Percentiles rank a stretch among this genome's conserved stretches.
phyloP scores from a whole-genome alignment of 139 green algal species.

The Chlorella sp. region DNA sequence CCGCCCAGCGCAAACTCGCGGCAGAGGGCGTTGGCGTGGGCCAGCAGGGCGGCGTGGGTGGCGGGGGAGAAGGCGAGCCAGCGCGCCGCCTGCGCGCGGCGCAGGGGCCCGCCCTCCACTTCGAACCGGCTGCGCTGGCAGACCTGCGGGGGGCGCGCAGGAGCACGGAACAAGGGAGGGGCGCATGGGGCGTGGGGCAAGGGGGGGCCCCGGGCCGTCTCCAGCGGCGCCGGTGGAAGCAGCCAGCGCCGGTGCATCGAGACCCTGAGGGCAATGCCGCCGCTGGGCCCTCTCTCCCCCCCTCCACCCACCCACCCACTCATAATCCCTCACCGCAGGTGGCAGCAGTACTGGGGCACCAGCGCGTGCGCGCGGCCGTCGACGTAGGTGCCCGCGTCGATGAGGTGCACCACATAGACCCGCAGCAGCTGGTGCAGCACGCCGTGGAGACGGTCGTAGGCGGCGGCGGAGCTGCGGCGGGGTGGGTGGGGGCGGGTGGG shows the following conservation, averaged over 20 bases:
- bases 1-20: slow-evolving; percentile 46
- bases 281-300: background rate
- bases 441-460: slow-evolving; percentile 36
- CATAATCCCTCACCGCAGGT: slow-evolving; percentile 35
- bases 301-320: background rate
- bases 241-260: too few relatives aligned
- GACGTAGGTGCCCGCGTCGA: slow-evolving; percentile 27
- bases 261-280: too few relatives aligned
- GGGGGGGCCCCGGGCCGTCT: background rate
- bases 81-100: slow-evolving; percentile 28
- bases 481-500: too few relatives aligned
- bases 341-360: slow-evolving; percentile 62
- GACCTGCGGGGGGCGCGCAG: background rate
- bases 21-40: slow-evolving; percentile 34
- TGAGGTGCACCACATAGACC: slow-evolving; percentile 45
- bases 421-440: slow-evolving; percentile 35
- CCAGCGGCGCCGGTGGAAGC: too few relatives aligned
- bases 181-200: background rate
- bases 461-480: slow-evolving; percentile 9
- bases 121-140: slow-evolving; percentile 10
- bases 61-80: slow-evolving; percentile 44
- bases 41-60: background rate
- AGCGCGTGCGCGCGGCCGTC: slow-evolving; percentile 24
- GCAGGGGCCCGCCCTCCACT: slow-evolving; percentile 29
- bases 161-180: background rate